A percentile compares a stretch with the other conserved stretches of the same genome.
Conservation (phyloP, 106 monocot species). For the Dioscorea alata region DNA sequence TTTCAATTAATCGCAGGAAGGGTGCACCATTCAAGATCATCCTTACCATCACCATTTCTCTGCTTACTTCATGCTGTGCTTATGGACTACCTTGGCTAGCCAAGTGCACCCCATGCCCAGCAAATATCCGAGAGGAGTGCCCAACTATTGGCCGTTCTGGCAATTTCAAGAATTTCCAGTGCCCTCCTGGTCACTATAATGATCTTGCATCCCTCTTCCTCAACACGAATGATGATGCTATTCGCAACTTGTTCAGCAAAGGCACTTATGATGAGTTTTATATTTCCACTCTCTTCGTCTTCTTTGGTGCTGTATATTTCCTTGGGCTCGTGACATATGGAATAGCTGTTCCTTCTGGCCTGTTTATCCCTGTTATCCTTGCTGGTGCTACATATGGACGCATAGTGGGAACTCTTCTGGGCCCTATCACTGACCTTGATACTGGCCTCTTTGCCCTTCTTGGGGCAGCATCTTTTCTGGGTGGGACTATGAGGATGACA, state of each 20-base stretch:
- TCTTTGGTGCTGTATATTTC: slow-evolving; percentile 52
- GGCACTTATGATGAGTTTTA: slow-evolving; percentile 57
- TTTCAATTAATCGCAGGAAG: slow-evolving; percentile 42
- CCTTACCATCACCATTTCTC: slow-evolving; percentile 55
- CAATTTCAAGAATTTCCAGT: slow-evolving; percentile 85
- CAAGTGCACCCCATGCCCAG: slow-evolving; percentile 67
- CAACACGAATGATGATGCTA: slow-evolving; percentile 91
- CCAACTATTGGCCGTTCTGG: slow-evolving; percentile 70
- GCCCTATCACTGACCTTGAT: slow-evolving; percentile 49
- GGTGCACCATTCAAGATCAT: slow-evolving; percentile 74
- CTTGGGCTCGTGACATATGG: slow-evolving; percentile 90
- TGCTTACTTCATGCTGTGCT: slow-evolving; percentile 78
- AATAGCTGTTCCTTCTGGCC: slow-evolving; percentile 87
- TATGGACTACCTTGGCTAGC: slow-evolving; percentile 86
- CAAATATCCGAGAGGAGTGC: slow-evolving; percentile 40
- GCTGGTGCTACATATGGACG: slow-evolving; percentile 84
- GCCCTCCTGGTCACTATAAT: slow-evolving; percentile 81
- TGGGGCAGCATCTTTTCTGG: slow-evolving; percentile 86
- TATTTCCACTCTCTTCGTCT: slow-evolving; percentile 49
- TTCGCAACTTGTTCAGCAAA: slow-evolving; percentile 70
- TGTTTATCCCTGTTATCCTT: slow-evolving; percentile 91
- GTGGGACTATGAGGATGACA: slow-evolving; percentile 99
- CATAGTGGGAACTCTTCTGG: slow-evolving; percentile 50
- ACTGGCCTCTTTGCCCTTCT: slow-evolving; percentile 82
- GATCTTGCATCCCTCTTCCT: slow-evolving; percentile 85